phyloP scores from a whole-genome alignment of 2,329 filamentous ascomycete species.

The Talaromyces sp. region DNA sequence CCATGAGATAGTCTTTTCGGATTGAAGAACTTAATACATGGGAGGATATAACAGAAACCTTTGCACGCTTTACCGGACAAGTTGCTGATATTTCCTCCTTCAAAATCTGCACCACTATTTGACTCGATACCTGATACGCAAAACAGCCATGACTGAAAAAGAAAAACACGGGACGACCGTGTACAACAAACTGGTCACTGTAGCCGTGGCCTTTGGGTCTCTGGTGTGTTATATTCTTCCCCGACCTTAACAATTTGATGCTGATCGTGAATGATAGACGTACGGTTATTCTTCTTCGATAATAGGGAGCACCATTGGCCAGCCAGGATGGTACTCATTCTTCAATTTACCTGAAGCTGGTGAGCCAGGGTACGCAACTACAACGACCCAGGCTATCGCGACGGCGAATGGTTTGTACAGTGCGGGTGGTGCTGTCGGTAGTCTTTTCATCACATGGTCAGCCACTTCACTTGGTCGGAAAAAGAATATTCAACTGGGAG shows the following conservation, averaged over 20 bases:
- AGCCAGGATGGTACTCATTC: slow-evolving; percentile 52
- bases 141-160: neutral
- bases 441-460: slow-evolving; percentile 52
- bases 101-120: neutral
- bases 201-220: slow-evolving; percentile 40
- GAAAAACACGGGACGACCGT: neutral
- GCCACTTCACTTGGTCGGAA: slow-evolving; percentile 46
- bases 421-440: slow-evolving; percentile 48
- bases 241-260: neutral
- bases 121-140: neutral
- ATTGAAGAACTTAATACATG: neutral
- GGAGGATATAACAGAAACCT: neutral
- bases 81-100: neutral
- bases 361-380: slow-evolving; percentile 45
- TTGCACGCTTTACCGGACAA: neutral
- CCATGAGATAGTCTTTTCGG: neutral
- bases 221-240: slow-evolving; percentile 25
- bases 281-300: slow-evolving; percentile 53
- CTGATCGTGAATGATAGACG: slow-evolving; percentile 33
- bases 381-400: slow-evolving; percentile 48
- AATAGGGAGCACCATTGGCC: slow-evolving; percentile 52
- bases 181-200: slow-evolving; percentile 26
- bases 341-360: slow-evolving; percentile 47
- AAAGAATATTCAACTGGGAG: slow-evolving; percentile 48
- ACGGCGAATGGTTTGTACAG: slow-evolving; percentile 51